phyloP scores from a whole-genome alignment of 2,329 filamentous ascomycete species.

The Lasiodiplodia citricola region DNA sequence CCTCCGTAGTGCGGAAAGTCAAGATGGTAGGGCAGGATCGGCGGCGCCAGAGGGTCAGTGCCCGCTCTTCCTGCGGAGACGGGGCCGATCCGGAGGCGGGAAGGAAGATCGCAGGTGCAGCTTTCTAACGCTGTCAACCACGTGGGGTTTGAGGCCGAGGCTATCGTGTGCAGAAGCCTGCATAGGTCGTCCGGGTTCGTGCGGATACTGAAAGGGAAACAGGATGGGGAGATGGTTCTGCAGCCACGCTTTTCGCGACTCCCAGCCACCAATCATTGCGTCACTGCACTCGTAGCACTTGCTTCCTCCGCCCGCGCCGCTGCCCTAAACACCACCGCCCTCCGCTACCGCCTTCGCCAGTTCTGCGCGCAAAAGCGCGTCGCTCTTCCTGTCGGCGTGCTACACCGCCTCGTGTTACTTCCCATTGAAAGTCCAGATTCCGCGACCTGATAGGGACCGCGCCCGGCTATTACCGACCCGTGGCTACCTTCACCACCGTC shows the following conservation, averaged over 20 bases:
- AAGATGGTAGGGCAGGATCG: neutral
- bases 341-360: neutral
- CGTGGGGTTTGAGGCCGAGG: neutral
- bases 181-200: neutral
- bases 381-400: neutral
- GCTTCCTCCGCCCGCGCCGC: neutral
- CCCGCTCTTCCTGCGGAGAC: slow-evolving; percentile 18
- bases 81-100: slow-evolving; percentile 17
- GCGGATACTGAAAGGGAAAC: neutral
- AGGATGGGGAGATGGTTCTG: neutral
- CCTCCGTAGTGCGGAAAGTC: neutral
- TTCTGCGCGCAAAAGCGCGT: neutral
- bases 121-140: neutral
- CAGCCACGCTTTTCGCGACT: neutral
- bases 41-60: slow-evolving; percentile 4
- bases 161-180: neutral
- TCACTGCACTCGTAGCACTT: neutral
- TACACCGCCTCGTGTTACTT: neutral
- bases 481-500: neutral
- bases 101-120: slow-evolving; percentile 13
- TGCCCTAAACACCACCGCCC: neutral
- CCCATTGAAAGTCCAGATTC: neutral
- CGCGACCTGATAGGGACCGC: neutral
- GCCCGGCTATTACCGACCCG: neutral
- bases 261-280: slow-evolving; percentile 21